phyloP scores from a whole-genome alignment of 805 yeast species.

The Kuraishia hungarica region DNA sequence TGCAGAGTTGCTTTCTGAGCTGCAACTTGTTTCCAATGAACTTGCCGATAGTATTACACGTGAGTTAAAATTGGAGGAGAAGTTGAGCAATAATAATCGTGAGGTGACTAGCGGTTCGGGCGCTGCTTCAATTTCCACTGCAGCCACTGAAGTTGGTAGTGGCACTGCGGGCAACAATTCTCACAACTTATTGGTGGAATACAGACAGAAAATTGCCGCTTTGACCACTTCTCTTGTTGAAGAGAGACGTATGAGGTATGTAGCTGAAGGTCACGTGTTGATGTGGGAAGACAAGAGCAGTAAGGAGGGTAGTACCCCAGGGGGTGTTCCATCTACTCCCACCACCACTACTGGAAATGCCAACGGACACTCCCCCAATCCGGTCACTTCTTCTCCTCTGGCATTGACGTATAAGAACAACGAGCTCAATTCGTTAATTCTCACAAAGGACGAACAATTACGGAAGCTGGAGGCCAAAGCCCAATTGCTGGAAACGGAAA shows the following conservation, averaged over 20 bases:
- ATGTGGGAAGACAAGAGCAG: slow-evolving; percentile 28
- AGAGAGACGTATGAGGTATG: slow-evolving; percentile 57
- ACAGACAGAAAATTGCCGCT: slow-evolving; percentile 31
- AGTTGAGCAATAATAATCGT: slow-evolving; percentile 15
- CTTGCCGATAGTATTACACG: slow-evolving; percentile 64
- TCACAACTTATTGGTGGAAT: neutral
- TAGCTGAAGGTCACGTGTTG: slow-evolving; percentile 64
- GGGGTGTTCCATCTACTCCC: no score
- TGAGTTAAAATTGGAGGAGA: slow-evolving; percentile 52
- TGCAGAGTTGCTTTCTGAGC: slow-evolving; percentile 48
- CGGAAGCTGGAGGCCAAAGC: slow-evolving; percentile 39
- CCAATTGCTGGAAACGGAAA: slow-evolving; percentile 27
- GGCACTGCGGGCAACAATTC: no score
- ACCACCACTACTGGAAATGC: slow-evolving; percentile 6
- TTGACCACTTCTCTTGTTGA: slow-evolving; percentile 50
- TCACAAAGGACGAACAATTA: slow-evolving; percentile 38
- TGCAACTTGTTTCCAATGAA: slow-evolving; percentile 63
- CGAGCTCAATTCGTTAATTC: slow-evolving; percentile 37
- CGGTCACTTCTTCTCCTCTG: slow-evolving; percentile 42
- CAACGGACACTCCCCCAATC: slow-evolving; percentile 19
- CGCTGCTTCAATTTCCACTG: neutral
- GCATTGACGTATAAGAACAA: slow-evolving; percentile 51
- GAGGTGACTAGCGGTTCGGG: neutral
- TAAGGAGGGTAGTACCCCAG: neutral
- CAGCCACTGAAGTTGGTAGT: neutral